Percentiles rank a stretch among this genome's conserved stretches.
These are phyloP conservation scores for Metschnikowia lachancei DNA, from an alignment of 805 yeast species.

Conservation along the genomic window DNA sequence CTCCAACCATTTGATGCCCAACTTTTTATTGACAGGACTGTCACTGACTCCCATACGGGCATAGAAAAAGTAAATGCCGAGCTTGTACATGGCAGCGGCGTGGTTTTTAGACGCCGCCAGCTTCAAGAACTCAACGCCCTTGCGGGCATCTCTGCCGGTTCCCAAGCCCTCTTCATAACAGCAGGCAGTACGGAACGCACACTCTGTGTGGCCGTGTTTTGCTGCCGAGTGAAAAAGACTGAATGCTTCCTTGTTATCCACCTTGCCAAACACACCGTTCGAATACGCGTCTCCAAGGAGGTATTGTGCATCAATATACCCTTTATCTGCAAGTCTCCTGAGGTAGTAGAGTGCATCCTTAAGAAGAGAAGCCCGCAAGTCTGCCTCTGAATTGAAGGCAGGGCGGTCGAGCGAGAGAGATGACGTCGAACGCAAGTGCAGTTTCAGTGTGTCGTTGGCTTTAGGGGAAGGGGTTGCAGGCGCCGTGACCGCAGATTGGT, in stretches of 20 bases:
- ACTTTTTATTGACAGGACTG: slow-evolving; percentile 67
- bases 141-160: slow-evolving; percentile 80
- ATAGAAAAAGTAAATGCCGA: slow-evolving; percentile 83
- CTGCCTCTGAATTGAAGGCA: slow-evolving; percentile 16
- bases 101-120: slow-evolving; percentile 89
- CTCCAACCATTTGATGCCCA: slow-evolving; percentile 89
- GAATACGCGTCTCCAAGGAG: slow-evolving; percentile 86
- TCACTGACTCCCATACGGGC: slow-evolving; percentile 77
- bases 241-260: slow-evolving; percentile 76
- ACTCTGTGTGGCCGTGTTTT: slow-evolving; percentile 87
- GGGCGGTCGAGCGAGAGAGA: slow-evolving; percentile 7
- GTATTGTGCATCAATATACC: slow-evolving; percentile 88
- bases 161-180: slow-evolving; percentile 96
- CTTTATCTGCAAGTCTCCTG: slow-evolving; percentile 70
- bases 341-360: slow-evolving; percentile 76
- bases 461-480: neutral
- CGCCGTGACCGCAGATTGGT: neutral
- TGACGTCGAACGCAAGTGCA: slow-evolving; percentile 4
- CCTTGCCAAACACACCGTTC: slow-evolving; percentile 78
- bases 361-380: slow-evolving; percentile 53
- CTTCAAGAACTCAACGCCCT: slow-evolving; percentile 77
- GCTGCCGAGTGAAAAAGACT: slow-evolving; percentile 82
- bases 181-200: slow-evolving; percentile 86
- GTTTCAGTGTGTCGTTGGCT: neutral
- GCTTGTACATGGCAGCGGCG: slow-evolving; percentile 94